A percentile compares a stretch with the other conserved stretches of the same genome.
These are phyloP conservation scores for Cystobasidium tubakii DNA, from an alignment of 768 basidiomycete genomes.

Conservation along the genomic window DNA sequence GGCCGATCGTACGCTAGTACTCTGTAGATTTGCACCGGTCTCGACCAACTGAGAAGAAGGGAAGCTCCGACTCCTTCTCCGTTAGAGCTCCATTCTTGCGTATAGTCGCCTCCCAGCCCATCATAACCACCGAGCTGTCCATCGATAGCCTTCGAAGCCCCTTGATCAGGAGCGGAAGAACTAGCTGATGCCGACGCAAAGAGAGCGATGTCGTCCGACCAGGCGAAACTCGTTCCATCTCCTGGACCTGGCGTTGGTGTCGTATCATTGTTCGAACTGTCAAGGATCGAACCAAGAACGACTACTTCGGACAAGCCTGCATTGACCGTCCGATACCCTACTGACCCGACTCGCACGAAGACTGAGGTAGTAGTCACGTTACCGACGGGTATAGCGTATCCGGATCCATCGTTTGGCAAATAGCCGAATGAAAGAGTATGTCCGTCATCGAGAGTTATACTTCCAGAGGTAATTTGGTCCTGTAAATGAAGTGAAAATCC, in stretches of 20 bases:
- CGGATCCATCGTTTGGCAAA: background rate
- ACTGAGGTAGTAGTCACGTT: background rate
- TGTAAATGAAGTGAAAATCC: background rate
- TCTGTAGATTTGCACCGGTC: background rate
- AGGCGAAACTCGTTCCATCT: background rate
- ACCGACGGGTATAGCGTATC: background rate
- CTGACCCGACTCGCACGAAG: slow-evolving; percentile 10
- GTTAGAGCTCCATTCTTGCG: background rate
- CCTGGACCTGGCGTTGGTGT: slow-evolving; percentile 3
- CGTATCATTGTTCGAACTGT: background rate
- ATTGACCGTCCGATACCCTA: background rate
- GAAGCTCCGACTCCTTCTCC: background rate
- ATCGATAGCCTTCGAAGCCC: background rate
- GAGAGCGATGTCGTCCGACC: background rate
- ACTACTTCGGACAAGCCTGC: background rate
- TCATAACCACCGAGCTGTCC: background rate
- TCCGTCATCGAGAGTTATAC: background rate
- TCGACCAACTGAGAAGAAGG: background rate
- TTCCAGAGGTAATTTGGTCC: background rate
- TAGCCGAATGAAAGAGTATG: background rate
- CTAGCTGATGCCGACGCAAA: background rate
- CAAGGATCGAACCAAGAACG: background rate
- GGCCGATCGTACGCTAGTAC: background rate
- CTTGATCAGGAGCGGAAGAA: background rate
- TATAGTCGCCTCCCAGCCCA: background rate